Percentiles rank a stretch among this genome's conserved stretches.
Conservation (phyloP, 1,139 yeast genomes). For the Geotrichum carabidarum region DNA sequence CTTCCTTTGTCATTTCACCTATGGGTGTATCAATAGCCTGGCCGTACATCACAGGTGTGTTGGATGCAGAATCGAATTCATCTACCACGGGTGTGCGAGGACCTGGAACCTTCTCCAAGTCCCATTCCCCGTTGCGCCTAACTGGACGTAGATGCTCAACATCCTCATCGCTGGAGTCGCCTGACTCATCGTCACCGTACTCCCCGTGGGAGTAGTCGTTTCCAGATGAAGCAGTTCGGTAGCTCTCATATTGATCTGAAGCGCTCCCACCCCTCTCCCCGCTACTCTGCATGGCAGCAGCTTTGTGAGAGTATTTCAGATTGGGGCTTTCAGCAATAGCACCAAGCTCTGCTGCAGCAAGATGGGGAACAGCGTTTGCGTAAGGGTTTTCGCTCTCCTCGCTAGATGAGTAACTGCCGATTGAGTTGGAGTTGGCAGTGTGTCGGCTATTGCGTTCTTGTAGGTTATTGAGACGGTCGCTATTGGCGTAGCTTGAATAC, state of each 20-base stretch:
- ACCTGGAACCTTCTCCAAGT: not conserved
- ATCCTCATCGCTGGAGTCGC: not conserved
- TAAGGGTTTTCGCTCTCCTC: conserved; percentile 2
- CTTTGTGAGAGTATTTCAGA: not conserved
- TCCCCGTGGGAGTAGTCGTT: not conserved
- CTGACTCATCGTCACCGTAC: not conserved
- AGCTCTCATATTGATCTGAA: conserved; percentile 8
- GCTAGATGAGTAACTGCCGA: conserved; percentile 15
- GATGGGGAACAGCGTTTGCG: not conserved
- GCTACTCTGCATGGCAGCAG: not conserved
- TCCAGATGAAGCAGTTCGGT: conserved; percentile 28
- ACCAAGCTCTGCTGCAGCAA: not conserved
- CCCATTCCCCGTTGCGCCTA: conserved; percentile 1
- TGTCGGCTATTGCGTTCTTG: not conserved
- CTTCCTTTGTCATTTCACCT: no score
- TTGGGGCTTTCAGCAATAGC: conserved; percentile 5
- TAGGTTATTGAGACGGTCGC: not conserved
- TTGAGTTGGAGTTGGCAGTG: conserved; percentile 2
- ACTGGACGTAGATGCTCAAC: not conserved
- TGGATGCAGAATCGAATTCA: not conserved
- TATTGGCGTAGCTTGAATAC: conserved; percentile 1
- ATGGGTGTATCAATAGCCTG: conserved; percentile 3
- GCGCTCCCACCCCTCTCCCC: not conserved
- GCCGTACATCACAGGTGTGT: conserved; percentile 4
- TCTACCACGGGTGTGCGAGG: not conserved